Conservation (phyloP, 2,329 filamentous ascomycete species). For the Elsinoe australis region DNA sequence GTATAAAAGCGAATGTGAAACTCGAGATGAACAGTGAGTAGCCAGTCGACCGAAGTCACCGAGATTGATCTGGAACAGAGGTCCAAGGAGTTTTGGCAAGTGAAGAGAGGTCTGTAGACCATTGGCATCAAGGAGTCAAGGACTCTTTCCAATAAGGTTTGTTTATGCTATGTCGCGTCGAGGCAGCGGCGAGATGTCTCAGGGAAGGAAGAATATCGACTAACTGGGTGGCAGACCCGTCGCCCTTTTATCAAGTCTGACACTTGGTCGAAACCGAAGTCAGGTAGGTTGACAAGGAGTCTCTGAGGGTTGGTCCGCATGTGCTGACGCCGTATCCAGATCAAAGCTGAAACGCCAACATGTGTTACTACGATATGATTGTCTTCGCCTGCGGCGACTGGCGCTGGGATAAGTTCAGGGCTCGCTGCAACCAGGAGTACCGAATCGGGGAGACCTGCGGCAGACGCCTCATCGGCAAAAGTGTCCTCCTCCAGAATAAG, state of each 20-base stretch:
- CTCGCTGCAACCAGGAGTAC: conserved; percentile 91
- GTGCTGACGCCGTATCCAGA: conserved; percentile 21
- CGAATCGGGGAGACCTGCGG: conserved; percentile 94
- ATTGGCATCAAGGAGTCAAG: too few relatives aligned
- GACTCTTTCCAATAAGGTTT: background rate
- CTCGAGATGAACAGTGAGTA: background rate
- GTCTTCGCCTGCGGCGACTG: conserved; percentile 80
- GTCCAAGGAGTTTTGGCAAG: too few relatives aligned
- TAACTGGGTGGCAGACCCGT: background rate
- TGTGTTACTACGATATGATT: conserved; percentile 96
- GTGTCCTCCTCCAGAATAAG: conserved; percentile 62
- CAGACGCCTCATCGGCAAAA: conserved; percentile 63
- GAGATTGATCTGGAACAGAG: too few relatives aligned
- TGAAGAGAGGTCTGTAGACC: background rate
- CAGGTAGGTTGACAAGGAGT: background rate
- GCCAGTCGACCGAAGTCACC: background rate
- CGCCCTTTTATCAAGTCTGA: conserved; percentile 6
- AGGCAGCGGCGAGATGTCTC: too few relatives aligned
- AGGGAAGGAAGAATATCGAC: background rate
- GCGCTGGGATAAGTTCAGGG: conserved; percentile 88
- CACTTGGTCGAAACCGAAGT: conserved; percentile 5
- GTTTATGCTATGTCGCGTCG: too few relatives aligned
- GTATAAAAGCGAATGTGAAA: conserved; percentile 6
- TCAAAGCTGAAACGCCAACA: conserved; percentile 38
- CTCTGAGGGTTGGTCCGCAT: background rate